Evolutionary conservation across 768 basidiomycete species (phyloP), one percentile per base, ranked within the genome.

Genomic region (Termitomyces bulborhizus): DNA sequence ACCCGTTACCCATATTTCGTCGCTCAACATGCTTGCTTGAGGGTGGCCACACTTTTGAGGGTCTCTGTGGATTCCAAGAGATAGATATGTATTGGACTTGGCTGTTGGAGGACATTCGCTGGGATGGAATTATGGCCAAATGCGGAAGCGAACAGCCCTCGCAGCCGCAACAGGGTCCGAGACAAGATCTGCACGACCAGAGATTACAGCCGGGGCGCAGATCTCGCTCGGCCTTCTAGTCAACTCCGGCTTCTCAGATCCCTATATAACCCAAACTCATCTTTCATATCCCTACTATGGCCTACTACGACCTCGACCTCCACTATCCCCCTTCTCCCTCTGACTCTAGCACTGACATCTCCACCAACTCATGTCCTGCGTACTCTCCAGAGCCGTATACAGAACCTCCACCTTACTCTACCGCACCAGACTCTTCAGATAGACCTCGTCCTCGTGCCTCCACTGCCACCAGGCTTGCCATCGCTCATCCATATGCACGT

Each of bases 401-500:
- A n/a, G 46, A 49, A 13, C 53, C 48, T 13, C 43, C 49, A 4
- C 52, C 42, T 18, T 58, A 58, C 34, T 48, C 56, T 24, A 34
- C 34, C 34, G 31, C 46, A n/a, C n/a, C 18, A 16, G 16, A 39
- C 4, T 24, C 51, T 1, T n/a, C 54, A 0, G 49, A 46, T 27
- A 48, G 51, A 9, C 49, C 29, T 15, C 58, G 54, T 40, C 48
- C 43, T 48, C 53, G 34, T 3, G 29, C 57, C 13, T 29, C 62
- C 26, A 26, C 15, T 37, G 36, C 36, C 4, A 9, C 46, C 50
- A 55, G 59, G 26, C 26, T 62, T 21, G 36, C 60, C 27, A 76
- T 86, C 54, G 71, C 78, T 0, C 85, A 87, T 57, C 86, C 86
- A 0, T 88, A 88, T 58, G 83, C 86, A 5, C 81, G 86, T 54